Conservation (phyloP, 2,329 filamentous ascomycete genomes). For the Leptographium radiaticola region DNA sequence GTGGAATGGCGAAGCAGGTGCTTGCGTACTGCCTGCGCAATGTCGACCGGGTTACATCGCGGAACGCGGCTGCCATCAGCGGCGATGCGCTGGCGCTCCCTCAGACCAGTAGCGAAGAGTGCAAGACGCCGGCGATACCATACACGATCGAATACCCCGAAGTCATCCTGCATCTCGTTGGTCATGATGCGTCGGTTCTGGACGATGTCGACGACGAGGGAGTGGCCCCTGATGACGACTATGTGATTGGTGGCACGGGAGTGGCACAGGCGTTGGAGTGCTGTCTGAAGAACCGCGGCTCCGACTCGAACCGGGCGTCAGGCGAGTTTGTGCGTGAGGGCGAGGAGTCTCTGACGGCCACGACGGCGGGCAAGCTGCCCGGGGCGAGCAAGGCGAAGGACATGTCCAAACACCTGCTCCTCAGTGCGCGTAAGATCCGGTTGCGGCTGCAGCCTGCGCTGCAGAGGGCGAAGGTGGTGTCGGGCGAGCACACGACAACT, state of each 20-base stretch:
- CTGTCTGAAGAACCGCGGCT: slow-evolving; percentile 69
- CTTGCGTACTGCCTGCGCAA: slow-evolving; percentile 89
- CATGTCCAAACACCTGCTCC: slow-evolving; percentile 82
- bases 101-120: slow-evolving; percentile 7
- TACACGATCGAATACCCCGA: slow-evolving; percentile 49
- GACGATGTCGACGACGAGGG: slow-evolving; percentile 49
- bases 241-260: slow-evolving; percentile 89
- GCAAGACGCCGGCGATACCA: slow-evolving; percentile 15
- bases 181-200: slow-evolving; percentile 42
- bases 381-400: slow-evolving; percentile 61
- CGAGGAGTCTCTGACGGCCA: slow-evolving; percentile 24
- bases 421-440: slow-evolving; percentile 80
- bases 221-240: slow-evolving; percentile 75
- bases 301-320: slow-evolving; percentile 44
- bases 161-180: slow-evolving; percentile 76
- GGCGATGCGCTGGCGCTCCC: slow-evolving; percentile 21
- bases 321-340: slow-evolving; percentile 40
- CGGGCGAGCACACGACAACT: slow-evolving; percentile 54
- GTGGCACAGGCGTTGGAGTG: slow-evolving; percentile 90
- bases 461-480: slow-evolving; percentile 54
- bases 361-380: slow-evolving; percentile 14
- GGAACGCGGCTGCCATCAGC: slow-evolving; percentile 29
- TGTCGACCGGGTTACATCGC: slow-evolving; percentile 64
- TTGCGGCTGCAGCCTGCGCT: slow-evolving; percentile 72
- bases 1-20: slow-evolving; percentile 85